Conservation (phyloP, 208 protist genomes). For the Phytomonas serpens region DNA sequence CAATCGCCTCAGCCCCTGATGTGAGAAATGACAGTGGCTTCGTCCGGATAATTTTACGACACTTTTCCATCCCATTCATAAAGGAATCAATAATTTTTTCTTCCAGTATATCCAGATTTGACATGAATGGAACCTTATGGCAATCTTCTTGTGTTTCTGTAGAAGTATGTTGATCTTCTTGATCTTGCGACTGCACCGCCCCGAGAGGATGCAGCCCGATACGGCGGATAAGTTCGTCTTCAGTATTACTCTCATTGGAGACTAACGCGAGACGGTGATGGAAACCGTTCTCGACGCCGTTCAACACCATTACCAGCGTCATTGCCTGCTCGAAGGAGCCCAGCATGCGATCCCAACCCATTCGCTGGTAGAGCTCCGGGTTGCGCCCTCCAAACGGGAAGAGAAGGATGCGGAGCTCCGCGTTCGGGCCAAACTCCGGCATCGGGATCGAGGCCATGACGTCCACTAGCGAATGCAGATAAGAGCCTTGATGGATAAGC, state of each 20-base stretch:
- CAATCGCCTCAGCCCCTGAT: constrained; percentile 42
- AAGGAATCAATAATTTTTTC: constrained; percentile 30
- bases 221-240: not conserved
- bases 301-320: constrained; percentile 48
- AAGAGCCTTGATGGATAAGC: constrained; percentile 38
- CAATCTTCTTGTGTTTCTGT: constrained; percentile 2
- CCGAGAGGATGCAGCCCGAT: not conserved
- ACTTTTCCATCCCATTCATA: constrained; percentile 34
- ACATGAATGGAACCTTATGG: not conserved
- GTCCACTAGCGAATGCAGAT: constrained; percentile 43
- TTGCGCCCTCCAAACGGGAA: constrained; percentile 66
- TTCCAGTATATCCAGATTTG: not conserved
- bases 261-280: not conserved
- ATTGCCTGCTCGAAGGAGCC: constrained; percentile 48
- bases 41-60: constrained; percentile 32
- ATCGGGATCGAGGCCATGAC: constrained; percentile 34
- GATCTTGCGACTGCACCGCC: not conserved
- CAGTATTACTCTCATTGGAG: not conserved
- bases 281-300: constrained; percentile 18
- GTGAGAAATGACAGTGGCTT: constrained; percentile 34
- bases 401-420: constrained; percentile 43
- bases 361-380: constrained; percentile 23
- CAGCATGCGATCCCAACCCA: constrained; percentile 60
- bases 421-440: constrained; percentile 23
- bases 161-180: not conserved